These are phyloP conservation scores for Neoarthrinium moseri DNA, from an alignment of 2,329 filamentous ascomycete species.

Conservation along the genomic window DNA sequence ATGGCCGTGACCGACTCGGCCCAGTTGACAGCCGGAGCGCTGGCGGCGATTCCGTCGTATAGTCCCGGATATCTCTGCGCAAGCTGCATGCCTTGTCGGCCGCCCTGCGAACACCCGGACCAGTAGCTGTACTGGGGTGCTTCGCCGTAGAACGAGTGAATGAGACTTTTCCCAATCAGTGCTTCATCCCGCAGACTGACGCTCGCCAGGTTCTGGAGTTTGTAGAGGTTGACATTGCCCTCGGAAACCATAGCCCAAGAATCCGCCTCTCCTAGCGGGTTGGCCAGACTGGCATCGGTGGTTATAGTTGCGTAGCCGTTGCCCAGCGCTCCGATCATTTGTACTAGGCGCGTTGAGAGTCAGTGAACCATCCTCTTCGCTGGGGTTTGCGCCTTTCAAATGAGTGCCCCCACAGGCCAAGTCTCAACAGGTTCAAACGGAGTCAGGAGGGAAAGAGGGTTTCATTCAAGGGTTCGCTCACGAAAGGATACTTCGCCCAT, in stretches of 20 bases:
- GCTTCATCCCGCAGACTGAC: conserved; percentile 22
- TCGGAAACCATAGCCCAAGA: conserved; percentile 15
- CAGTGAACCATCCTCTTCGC: too few relatives aligned
- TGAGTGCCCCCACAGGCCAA: too few relatives aligned
- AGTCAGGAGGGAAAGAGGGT: too few relatives aligned
- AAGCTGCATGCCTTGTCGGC: conserved; percentile 53
- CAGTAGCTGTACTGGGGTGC: conserved; percentile 48
- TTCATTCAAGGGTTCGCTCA: neutral
- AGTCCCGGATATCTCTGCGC: conserved; percentile 50
- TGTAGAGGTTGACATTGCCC: conserved; percentile 23
- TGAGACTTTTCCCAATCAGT: neutral
- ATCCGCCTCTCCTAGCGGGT: conserved; percentile 5
- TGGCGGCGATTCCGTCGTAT: conserved; percentile 53
- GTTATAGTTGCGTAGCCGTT: conserved; percentile 25
- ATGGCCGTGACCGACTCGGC: neutral
- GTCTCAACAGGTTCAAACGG: too few relatives aligned
- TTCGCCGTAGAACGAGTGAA: conserved; percentile 34
- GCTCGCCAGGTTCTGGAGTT: conserved; percentile 23
- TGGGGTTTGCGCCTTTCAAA: too few relatives aligned
- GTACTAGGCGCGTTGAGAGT: too few relatives aligned
- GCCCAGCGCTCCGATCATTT: conserved; percentile 18
- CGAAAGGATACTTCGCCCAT: conserved; percentile 14
- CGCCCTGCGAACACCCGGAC: conserved; percentile 49
- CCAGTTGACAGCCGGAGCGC: conserved; percentile 37
- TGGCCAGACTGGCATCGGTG: conserved; percentile 23